Base-by-base conservation (phyloP, 495 filamentous ascomycete genomes). In the Talaromyces stipitatus region DNA sequence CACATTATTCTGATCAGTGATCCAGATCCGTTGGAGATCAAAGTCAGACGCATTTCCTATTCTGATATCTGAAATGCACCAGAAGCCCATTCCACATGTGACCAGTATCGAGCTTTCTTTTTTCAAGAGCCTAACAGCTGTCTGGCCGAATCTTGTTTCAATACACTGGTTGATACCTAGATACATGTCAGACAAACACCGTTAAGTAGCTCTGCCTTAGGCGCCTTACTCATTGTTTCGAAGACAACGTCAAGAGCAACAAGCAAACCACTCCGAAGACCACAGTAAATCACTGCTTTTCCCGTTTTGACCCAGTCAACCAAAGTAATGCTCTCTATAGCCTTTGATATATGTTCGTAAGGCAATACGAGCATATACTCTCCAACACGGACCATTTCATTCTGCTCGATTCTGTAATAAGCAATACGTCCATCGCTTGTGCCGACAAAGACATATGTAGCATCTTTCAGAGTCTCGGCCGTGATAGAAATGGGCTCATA, bases 1-100 rank as follows among this genome's bases (percentile, higher is more conserved):
- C 56, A 78, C 75, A 60, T 71, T 71, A 43, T 66, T 73, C 51
- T 74, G 73, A 46, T 78, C 72, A 1, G 75, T 76, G 26, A 78
- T 69, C 71, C 73, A 78, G 32, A 78, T 61, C 36, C 67, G 60
- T 46, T 68, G 60, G 9, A 75, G 56, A 16, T 59, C 56, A 54
- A 62, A 76, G 7, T 67, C 64, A 24, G 58, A 58, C 9, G 50
- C 36, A 28, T 61, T 60, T 18, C 56, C 56, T 14, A 66, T 63
- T 2, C 52, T 56, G 27, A 50, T 53, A 50, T 66, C 68, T 20
- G 68, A 68, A 11, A 70, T 61, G 36, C 65, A 67, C 75, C 75
- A 78, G 47, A 78, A 67, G 16, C 70, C 70, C 51, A 70, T 61
- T 12, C 68, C 71, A 55, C 75, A 78, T 22, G 69, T 73, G 36